Evolutionary conservation across 768 basidiomycete genomes (phyloP).

Genomic region (Boletus huronensis): DNA sequence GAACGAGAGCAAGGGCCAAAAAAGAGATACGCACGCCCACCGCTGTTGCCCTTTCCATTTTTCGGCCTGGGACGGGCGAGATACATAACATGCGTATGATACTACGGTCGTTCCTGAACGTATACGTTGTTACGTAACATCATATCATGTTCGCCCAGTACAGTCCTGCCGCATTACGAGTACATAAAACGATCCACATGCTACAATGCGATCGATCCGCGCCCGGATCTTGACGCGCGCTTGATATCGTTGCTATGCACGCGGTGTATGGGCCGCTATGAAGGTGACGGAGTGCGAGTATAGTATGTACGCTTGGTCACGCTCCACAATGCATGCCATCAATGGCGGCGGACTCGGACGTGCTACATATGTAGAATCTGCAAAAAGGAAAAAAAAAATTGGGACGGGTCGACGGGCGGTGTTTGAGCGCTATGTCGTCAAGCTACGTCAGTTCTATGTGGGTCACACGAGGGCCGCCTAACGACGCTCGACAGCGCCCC

Average conservation of each 20-base stretch:
- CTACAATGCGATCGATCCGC: not conserved
- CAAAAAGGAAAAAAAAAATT: too few relatives aligned
- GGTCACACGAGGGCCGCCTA: too few relatives aligned
- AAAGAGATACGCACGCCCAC: not conserved
- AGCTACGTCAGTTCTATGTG: not conserved
- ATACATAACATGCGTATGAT: not conserved
- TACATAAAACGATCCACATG: too few relatives aligned
- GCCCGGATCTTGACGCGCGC: not conserved
- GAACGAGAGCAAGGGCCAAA: not conserved
- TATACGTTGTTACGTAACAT: not conserved
- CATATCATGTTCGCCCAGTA: not conserved
- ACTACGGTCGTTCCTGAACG: not conserved
- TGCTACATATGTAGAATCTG: not conserved
- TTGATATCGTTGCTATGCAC: constrained; percentile 6
- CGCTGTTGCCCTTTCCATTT: not conserved
- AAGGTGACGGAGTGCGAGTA: too few relatives aligned
- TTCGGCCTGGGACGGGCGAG: too few relatives aligned
- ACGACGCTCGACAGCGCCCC: not conserved
- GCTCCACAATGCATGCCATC: not conserved
- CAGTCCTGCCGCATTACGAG: too few relatives aligned
- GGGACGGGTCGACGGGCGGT: not conserved
- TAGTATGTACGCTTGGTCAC: not conserved
- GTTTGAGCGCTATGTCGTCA: not conserved
- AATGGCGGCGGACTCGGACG: not conserved
- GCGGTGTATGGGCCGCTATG: not conserved